Evolutionary conservation across 352 stramenopile genomes (phyloP).

Genomic region (Phytophthora pluvialis): DNA sequence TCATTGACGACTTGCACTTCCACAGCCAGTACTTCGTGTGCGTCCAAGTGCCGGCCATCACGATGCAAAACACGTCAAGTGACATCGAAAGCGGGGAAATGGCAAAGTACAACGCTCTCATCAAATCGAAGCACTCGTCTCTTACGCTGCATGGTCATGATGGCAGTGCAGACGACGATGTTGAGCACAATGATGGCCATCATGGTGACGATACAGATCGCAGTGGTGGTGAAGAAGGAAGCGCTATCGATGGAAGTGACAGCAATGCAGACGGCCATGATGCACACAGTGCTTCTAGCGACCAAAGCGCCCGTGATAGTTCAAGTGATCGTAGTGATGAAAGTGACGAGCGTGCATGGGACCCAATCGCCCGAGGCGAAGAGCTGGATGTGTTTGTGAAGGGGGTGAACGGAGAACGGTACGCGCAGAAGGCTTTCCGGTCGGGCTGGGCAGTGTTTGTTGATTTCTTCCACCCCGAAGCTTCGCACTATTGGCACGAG

Average conservation of each 20-base stretch:
- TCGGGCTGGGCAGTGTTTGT: constrained; percentile 76
- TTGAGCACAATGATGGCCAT: background rate
- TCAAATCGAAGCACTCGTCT: background rate
- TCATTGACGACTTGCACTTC: constrained; percentile 84
- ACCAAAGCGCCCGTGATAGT: constrained; percentile 1
- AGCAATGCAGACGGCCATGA: background rate
- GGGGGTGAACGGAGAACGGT: constrained; percentile 62
- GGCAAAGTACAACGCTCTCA: constrained; percentile 16
- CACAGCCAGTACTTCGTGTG: constrained; percentile 82
- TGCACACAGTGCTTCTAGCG: background rate
- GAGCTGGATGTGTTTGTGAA: constrained; percentile 82
- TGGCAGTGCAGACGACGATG: background rate
- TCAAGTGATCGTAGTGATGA: background rate
- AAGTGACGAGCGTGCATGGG: constrained; percentile 17
- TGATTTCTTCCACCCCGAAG: constrained; percentile 87
- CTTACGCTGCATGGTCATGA: background rate
- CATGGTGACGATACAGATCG: background rate
- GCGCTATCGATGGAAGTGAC: background rate
- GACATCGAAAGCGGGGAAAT: constrained; percentile 1
- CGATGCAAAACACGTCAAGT: constrained; percentile 24
- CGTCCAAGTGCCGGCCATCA: constrained; percentile 73
- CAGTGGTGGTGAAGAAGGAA: background rate
- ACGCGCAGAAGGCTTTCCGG: constrained; percentile 73
- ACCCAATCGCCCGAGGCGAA: constrained; percentile 46
- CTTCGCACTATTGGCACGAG: constrained; percentile 70